Evolutionary conservation across 192 early-diverging fungal genomes (phyloP).

Genomic region (Rhizophagus prolifer): DNA sequence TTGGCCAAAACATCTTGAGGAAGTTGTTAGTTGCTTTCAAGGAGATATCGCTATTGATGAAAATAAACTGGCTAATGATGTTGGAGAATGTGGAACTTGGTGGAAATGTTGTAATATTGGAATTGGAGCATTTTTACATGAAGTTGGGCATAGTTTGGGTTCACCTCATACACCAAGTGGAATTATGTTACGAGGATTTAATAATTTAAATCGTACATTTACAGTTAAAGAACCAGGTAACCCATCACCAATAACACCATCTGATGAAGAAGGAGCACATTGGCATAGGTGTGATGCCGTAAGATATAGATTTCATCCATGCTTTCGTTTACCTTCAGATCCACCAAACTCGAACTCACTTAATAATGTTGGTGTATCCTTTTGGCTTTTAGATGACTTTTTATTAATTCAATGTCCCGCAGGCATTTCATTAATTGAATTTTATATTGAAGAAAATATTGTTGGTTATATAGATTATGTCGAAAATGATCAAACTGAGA

Average conservation of each 20-base stretch:
- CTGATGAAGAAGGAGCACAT: slow-evolving; percentile 60
- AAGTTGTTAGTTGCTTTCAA: slow-evolving; percentile 54
- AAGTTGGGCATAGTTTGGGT: slow-evolving; percentile 66
- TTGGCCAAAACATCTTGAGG: slow-evolving; percentile 62
- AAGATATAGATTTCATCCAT: slow-evolving; percentile 58
- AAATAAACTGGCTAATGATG: slow-evolving; percentile 59
- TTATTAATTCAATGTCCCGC: slow-evolving; percentile 22
- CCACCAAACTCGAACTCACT: background rate
- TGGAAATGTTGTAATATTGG: slow-evolving; percentile 67
- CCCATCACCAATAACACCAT: slow-evolving; percentile 46
- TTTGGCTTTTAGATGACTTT: slow-evolving; percentile 13
- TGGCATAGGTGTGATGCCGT: slow-evolving; percentile 65
- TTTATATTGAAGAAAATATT: slow-evolving; percentile 49
- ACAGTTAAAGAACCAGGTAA: slow-evolving; percentile 56
- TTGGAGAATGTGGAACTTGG: slow-evolving; percentile 55
- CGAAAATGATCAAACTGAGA: slow-evolving; percentile 34
- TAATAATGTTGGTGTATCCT: background rate
- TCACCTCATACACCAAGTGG: slow-evolving; percentile 58
- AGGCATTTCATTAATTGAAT: slow-evolving; percentile 60
- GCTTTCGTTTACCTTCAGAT: slow-evolving; percentile 57
- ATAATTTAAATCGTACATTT: slow-evolving; percentile 67
- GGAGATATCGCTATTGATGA: slow-evolving; percentile 59
- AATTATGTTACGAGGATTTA: slow-evolving; percentile 65
- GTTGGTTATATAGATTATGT: slow-evolving; percentile 56
- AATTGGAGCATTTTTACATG: slow-evolving; percentile 67